Evolutionary conservation across 345 rosid genomes (phyloP).

Genomic region (Populus davidiana): DNA sequence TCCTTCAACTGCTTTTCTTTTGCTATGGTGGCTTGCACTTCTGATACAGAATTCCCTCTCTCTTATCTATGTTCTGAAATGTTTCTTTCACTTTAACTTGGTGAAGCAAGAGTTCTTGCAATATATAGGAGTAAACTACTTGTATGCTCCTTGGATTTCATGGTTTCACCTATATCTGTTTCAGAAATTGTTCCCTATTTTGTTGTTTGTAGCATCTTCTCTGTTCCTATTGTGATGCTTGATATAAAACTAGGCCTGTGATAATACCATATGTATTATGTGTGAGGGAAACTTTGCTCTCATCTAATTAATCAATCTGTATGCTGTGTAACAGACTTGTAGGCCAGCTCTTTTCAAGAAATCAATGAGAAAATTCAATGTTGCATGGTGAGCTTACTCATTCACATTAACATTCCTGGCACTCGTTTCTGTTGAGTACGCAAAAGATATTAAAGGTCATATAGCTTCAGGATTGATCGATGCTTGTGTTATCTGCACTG

Average conservation of each 20-base stretch:
- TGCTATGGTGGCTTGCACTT: slow-evolving; percentile 38
- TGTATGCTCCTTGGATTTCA: slow-evolving; percentile 64
- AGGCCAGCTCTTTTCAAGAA: slow-evolving; percentile 63
- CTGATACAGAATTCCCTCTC: slow-evolving; percentile 21
- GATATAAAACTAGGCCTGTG: slow-evolving; percentile 42
- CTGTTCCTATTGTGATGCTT: slow-evolving; percentile 46
- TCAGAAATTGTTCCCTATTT: slow-evolving; percentile 13
- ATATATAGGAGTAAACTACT: slow-evolving; percentile 59
- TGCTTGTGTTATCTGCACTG: slow-evolving; percentile 41
- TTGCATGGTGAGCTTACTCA: slow-evolving; percentile 73
- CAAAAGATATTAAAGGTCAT: slow-evolving; percentile 39
- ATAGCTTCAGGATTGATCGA: slow-evolving; percentile 32
- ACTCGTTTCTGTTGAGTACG: slow-evolving; percentile 51
- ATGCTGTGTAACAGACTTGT: slow-evolving; percentile 36
- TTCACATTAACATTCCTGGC: slow-evolving; percentile 56
- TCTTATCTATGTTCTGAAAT: slow-evolving; percentile 26
- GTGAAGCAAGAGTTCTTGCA: slow-evolving; percentile 47
- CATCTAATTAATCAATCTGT: neutral
- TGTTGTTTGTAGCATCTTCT: slow-evolving; percentile 41
- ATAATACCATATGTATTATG: neutral
- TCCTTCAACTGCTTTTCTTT: slow-evolving; percentile 19
- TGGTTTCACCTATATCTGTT: slow-evolving; percentile 44
- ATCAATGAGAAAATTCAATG: slow-evolving; percentile 58
- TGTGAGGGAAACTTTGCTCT: neutral
- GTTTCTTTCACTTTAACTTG: slow-evolving; percentile 31